phyloP scores from a whole-genome alignment of 352 stramenopile genomes.

The Elongisporangium anandrum region DNA sequence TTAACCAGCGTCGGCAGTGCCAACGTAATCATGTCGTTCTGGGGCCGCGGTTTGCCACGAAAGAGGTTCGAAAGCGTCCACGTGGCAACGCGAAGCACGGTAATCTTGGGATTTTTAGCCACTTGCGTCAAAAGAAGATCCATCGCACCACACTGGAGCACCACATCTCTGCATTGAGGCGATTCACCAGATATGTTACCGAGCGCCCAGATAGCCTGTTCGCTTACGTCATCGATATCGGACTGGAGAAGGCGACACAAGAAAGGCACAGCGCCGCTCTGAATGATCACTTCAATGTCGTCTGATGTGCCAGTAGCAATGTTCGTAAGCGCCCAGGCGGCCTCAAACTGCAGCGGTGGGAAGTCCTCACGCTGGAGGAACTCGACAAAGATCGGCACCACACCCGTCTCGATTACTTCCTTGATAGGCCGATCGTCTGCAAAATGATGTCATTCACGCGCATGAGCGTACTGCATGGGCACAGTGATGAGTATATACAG shows the following conservation, averaged over 20 bases:
- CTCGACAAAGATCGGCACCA: conserved; percentile 97
- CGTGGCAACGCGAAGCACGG: conserved; percentile 98
- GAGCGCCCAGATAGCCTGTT: conserved; percentile 96
- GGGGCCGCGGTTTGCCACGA: conserved; percentile 76
- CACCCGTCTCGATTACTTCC: conserved; percentile 97
- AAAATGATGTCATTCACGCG: conserved; percentile 18
- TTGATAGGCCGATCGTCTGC: conserved; percentile 99
- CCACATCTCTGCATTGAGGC: conserved; percentile 94
- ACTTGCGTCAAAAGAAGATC: conserved; percentile 93
- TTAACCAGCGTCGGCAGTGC: conserved; percentile 94
- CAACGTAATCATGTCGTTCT: conserved; percentile 81
- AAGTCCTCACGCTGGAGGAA: conserved; percentile 97
- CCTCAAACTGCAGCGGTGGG: conserved; percentile 95
- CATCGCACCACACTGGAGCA: conserved; percentile 92
- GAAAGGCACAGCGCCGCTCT: conserved; percentile 95
- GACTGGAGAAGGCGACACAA: conserved; percentile 95
- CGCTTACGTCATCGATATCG: conserved; percentile 96
- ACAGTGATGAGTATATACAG: too few relatives aligned
- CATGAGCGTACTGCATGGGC: too few relatives aligned
- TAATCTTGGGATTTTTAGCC: conserved; percentile 93
- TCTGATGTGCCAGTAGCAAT: conserved; percentile 97
- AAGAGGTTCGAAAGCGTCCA: conserved; percentile 99
- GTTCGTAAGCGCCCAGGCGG: conserved; percentile 99
- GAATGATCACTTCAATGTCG: conserved; percentile 97
- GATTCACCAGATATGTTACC: conserved; percentile 99